Evolutionary conservation across 257 asterid species (phyloP), one percentile per base, ranked within the genome.

Genomic region (Eustoma russellianum): DNA sequence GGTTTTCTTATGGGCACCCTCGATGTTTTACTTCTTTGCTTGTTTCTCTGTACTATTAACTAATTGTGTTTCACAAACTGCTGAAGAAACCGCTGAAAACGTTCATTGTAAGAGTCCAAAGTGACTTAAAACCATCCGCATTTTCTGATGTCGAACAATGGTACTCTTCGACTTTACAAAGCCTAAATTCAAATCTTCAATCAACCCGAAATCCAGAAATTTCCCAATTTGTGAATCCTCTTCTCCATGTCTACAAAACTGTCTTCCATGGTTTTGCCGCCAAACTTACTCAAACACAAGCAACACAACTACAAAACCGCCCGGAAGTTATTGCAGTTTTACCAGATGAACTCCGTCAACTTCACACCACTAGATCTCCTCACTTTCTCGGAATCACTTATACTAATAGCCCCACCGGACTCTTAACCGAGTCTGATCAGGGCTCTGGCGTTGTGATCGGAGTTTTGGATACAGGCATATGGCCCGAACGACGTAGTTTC

Each of bases 181-280:
- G 70, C 64, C 74, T 89, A 1, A 61, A 46, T 54, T 71, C 82
- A 0, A 49, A 61, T 43, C 41, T 56, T 43, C 33, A 65, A 17
- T 19, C 48, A 24, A 61, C 77, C 4, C n/a, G 66, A 28, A 33
- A 57, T 0, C 46, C 62, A 5, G 41, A 53, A 15, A 7, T 38
- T 48, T n/a, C 52, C 9, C 46, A 17, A 8, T 30, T 8, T 0
- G 13, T 46, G 4, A 14, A 57, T 17, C 8, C 77, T 0, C 70
- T 85, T 45, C 66, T 86, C 13, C 95, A 89, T 50, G 73, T 81
- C 14, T 89, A 89, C 62, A 70, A 41, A 69, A 85, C 83, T 0
- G 93, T 85, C 33, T 81, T 89, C 55, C 93, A 83, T 62, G 97
- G 97, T 0, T 89, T 89, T 47, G 83, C 95, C 1, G 77, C 88